phyloP scores from a whole-genome alignment of 2,329 filamentous ascomycete species.

The Sporothrix pseudoabietina region DNA sequence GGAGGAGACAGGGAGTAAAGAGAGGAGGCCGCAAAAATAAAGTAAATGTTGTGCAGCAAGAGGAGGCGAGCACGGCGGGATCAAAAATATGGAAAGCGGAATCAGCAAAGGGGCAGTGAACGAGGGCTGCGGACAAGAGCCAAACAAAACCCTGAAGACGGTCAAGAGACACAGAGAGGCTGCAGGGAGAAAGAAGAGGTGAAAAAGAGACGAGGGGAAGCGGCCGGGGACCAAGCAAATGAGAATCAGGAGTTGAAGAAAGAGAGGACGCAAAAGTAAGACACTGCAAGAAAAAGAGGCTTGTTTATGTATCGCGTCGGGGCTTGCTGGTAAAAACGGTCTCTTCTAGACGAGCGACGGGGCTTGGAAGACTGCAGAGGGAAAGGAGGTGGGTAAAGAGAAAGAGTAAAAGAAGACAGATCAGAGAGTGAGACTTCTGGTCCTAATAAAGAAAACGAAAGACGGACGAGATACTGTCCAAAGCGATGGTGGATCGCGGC shows the following conservation, averaged over 20 bases:
- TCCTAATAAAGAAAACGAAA: constrained; percentile 20
- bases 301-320: not conserved
- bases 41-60: constrained; percentile 11
- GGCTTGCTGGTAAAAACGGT: constrained; percentile 17
- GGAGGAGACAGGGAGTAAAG: not conserved
- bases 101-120: not conserved
- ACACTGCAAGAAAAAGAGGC: constrained; percentile 15
- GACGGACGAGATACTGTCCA: not conserved
- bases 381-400: not conserved
- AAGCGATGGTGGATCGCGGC: not conserved
- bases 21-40: not conserved
- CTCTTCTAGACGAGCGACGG: constrained; percentile 12
- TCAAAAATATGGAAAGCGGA: not conserved
- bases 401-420: not conserved
- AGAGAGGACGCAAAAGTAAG: not conserved
- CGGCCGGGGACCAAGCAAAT: not conserved
- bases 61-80: constrained; percentile 13
- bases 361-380: not conserved
- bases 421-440: not conserved
- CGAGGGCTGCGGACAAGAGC: not conserved
- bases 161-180: constrained; percentile 11
- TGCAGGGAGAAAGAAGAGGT: not conserved
- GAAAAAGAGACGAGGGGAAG: not conserved
- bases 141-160: not conserved
- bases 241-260: not conserved